A percentile compares a stretch with the other conserved stretches of the same genome.
Evolutionary conservation across 1,139 yeast genomes (phyloP).

Genomic region (Kluyveromyces sp.): DNA sequence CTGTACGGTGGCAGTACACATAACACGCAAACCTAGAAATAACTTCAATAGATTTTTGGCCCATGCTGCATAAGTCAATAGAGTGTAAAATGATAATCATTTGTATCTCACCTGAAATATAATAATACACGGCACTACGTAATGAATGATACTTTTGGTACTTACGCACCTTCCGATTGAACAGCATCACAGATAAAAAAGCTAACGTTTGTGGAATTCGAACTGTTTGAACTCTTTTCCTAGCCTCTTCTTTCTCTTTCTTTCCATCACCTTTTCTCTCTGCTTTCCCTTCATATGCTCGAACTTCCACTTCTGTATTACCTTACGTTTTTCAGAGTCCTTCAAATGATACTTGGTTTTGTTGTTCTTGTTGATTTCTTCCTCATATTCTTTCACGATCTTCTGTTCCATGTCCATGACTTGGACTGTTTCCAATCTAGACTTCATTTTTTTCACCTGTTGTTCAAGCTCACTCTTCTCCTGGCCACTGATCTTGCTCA

Average conservation of each 20-base stretch:
- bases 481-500: slow-evolving; percentile 36
- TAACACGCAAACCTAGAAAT: too few species aligned
- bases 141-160: too few species aligned
- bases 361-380: slow-evolving; percentile 31
- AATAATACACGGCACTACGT: too few species aligned
- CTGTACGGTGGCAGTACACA: too few species aligned
- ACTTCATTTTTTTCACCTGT: slow-evolving; percentile 54
- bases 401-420: slow-evolving; percentile 68
- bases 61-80: too few species aligned
- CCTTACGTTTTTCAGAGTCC: slow-evolving; percentile 72
- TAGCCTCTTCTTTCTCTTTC: slow-evolving; percentile 87
- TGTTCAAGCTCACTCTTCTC: slow-evolving; percentile 52
- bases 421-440: slow-evolving; percentile 70
- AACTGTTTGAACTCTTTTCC: slow-evolving; percentile 85
- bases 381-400: slow-evolving; percentile 44
- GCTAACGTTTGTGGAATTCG: slow-evolving; percentile 42
- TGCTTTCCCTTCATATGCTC: slow-evolving; percentile 77
- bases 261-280: slow-evolving; percentile 81
- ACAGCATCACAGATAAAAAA: too few species aligned
- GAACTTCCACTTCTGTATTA: slow-evolving; percentile 82
- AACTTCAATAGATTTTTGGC: too few species aligned
- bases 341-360: slow-evolving; percentile 54
- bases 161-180: too few species aligned
- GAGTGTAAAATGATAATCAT: too few species aligned
- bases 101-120: too few species aligned